phyloP scores from a whole-genome alignment of 192 early-diverging fungal genomes.

The Linderina pennispora region DNA sequence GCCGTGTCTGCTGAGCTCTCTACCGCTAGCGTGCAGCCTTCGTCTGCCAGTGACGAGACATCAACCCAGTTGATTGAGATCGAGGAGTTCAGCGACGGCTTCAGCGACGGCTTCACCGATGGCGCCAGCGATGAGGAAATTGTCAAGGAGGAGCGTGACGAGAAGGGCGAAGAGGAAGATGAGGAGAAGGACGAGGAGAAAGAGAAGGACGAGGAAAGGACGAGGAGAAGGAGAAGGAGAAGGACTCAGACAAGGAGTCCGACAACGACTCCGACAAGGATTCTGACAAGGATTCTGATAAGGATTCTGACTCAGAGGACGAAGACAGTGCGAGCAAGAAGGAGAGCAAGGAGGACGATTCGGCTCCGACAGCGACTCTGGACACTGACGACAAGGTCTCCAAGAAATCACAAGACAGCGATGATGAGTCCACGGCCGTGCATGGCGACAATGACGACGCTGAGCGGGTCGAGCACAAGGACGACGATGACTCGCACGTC shows the following conservation, averaged over 20 bases:
- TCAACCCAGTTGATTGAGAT: too few relatives aligned
- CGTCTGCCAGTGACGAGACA: too few relatives aligned
- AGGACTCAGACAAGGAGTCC: neutral
- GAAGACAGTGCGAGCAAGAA: neutral
- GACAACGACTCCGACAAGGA: neutral
- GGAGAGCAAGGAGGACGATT: slow-evolving; percentile 3
- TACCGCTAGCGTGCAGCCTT: too few relatives aligned
- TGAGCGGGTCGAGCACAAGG: slow-evolving; percentile 1
- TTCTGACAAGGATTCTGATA: slow-evolving; percentile 1
- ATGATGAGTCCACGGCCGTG: neutral
- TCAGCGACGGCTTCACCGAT: too few relatives aligned
- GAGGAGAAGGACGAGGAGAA: too few relatives aligned
- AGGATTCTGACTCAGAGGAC: slow-evolving; percentile 3
- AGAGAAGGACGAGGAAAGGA: neutral
- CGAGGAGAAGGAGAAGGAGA: neutral
- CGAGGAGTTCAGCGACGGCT: too few relatives aligned
- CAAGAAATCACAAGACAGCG: neutral
- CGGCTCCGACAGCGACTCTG: slow-evolving; percentile 16
- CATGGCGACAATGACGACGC: slow-evolving; percentile 2
- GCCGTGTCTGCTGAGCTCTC: slow-evolving; percentile 1
- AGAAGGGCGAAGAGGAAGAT: too few relatives aligned
- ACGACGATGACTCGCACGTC: slow-evolving; percentile 3
- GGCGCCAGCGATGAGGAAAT: too few relatives aligned
- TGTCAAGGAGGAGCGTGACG: slow-evolving; percentile 1
- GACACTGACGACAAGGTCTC: slow-evolving; percentile 9